Base-by-base conservation (phyloP, 768 basidiomycete genomes). In the Chlorophyllum brunneum region DNA sequence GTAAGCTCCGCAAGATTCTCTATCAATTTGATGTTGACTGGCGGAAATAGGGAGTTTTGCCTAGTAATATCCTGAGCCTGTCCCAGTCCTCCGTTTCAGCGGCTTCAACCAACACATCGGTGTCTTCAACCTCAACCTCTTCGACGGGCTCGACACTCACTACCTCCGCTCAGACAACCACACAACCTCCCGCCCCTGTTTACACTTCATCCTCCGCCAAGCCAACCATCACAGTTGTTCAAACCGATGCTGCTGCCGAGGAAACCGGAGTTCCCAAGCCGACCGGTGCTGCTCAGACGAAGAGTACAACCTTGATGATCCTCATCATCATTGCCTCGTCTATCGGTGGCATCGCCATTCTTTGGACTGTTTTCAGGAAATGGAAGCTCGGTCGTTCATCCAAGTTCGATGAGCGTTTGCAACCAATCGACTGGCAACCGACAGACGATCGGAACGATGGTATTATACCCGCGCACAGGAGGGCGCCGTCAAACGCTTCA, bases 311-410 rank as follows among this genome's bases (percentile, higher is more conserved):
- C 4, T 67, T 80, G 48, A 89, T 83, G 15, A 75, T 82, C 37
- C 70, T 94, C 59, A 85, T 91, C 60, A 79, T 80, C 45, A 73
- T 89, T 46, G 92, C 80, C 3, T 76, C 85, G 5, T 81, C 75
- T 40, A 59, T 92, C 37, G 92, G 82, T 46, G 86, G 77, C 26
- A 63, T 86, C 46, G 77, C 79, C 51, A 82, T 92, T 59, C 74
- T 86, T 56, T 95, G 92, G 92, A 94, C 91, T 42, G 70, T 92
- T 63, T 88, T 93, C 75, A 86, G 92, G 72, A 92, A 93, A 68
- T 92, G 89, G 87, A 92, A 92, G 72, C 83, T 93, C 63, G 82
- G 81, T 48, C 82, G 86, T 52, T 92, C 91, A 26, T 76, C 80
- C 62, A 78, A 80, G 60, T 93, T 93, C 65, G 87, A 90, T 60